These are phyloP conservation scores for Trypanosoma scelopori DNA, from an alignment of 208 protist genomes.

Conservation along the genomic window DNA sequence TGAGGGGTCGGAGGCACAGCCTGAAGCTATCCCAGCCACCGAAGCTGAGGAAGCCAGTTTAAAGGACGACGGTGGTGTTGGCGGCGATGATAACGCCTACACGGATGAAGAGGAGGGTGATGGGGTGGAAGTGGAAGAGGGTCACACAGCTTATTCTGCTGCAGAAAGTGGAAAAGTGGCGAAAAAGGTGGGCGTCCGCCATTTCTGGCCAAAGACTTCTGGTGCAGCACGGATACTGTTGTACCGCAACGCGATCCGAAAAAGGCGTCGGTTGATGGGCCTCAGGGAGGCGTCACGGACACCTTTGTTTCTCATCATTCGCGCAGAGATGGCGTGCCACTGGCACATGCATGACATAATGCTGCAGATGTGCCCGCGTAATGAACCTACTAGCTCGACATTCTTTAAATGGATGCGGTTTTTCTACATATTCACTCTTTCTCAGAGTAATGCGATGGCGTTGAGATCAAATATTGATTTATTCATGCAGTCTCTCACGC, in stretches of 20 bases:
- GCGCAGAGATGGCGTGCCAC: constrained; percentile 70
- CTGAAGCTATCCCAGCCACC: neutral
- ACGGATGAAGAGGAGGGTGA: neutral
- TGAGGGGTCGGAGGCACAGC: constrained; percentile 14
- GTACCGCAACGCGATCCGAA: constrained; percentile 49
- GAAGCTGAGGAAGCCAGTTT: neutral
- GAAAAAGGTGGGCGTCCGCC: neutral
- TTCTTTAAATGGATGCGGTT: constrained; percentile 48
- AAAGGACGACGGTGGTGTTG: neutral
- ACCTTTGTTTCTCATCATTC: constrained; percentile 50
- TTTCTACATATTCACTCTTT: constrained; percentile 76
- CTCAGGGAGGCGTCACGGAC: constrained; percentile 52
- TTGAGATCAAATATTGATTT: constrained; percentile 43
- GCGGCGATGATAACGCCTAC: neutral
- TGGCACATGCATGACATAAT: constrained; percentile 66
- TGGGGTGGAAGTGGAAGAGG: neutral
- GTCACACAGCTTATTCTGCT: neutral
- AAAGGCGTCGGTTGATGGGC: constrained; percentile 49
- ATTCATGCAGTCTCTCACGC: constrained; percentile 39
- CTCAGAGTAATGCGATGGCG: constrained; percentile 46
- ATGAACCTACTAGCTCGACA: constrained; percentile 30
- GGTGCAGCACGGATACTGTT: constrained; percentile 49
- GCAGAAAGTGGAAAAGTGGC: neutral
- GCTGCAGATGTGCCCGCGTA: constrained; percentile 44
- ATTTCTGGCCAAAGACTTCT: constrained; percentile 50